Conservation (phyloP, 495 filamentous ascomycete genomes). For the Diplogelasinospora grovesii region DNA sequence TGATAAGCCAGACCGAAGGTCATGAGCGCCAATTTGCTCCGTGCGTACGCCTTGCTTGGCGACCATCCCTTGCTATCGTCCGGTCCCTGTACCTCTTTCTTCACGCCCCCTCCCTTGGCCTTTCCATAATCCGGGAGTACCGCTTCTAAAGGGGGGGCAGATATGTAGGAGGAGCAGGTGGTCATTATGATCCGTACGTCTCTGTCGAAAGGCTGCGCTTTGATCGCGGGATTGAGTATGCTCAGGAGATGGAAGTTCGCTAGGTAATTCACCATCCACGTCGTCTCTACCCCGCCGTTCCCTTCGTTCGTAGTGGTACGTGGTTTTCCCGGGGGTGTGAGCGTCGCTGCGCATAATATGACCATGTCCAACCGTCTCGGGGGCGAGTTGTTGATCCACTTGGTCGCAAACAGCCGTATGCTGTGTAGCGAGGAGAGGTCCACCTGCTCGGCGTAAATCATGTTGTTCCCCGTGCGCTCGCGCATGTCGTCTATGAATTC, state of each 20-base stretch:
- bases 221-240: slow-evolving; percentile 79
- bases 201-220: slow-evolving; percentile 85
- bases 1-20: slow-evolving; percentile 82
- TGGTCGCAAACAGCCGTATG: slow-evolving; percentile 90
- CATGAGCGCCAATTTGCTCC: slow-evolving; percentile 86
- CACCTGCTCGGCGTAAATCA: slow-evolving; percentile 93
- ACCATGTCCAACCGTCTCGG: slow-evolving; percentile 90
- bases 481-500: slow-evolving; percentile 91
- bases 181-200: slow-evolving; percentile 85
- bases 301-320: slow-evolving; percentile 61
- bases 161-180: slow-evolving; percentile 81
- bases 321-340: slow-evolving; percentile 56
- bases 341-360: slow-evolving; percentile 72
- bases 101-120: too few species aligned
- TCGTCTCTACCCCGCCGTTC: slow-evolving; percentile 73
- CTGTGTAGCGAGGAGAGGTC: slow-evolving; percentile 82
- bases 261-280: slow-evolving; percentile 92
- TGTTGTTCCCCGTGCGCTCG: slow-evolving; percentile 66
- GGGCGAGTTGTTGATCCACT: slow-evolving; percentile 95
- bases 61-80: slow-evolving; percentile 46
- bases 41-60: slow-evolving; percentile 57
- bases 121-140: too few species aligned
- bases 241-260: slow-evolving; percentile 91
- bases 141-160: slow-evolving; percentile 52
- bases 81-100: too few species aligned